Base-by-base conservation (phyloP, 2,329 filamentous ascomycete species). In the Hymenotorrendiella dingleyae region DNA sequence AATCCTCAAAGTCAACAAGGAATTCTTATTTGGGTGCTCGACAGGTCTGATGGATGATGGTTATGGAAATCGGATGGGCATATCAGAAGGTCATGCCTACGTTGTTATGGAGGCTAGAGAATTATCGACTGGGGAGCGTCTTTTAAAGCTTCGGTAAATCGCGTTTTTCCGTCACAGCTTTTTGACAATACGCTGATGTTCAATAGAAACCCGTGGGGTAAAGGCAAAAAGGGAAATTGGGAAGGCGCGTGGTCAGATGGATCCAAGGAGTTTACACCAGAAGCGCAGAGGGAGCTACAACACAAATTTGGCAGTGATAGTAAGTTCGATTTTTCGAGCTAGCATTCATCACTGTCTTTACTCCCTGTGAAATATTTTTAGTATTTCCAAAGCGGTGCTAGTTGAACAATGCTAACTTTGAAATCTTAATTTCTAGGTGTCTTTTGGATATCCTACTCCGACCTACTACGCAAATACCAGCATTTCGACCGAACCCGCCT, bases 1-100 rank as follows among this genome's bases (percentile, higher is more conserved):
- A 59, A 73, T 94, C 29, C 77, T 82, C 61, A 80, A 84, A 49
- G 86, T 89, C 42, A 94, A 94, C 59, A 69, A 87, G 42, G 82
- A 87, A 44, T 94, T 93, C 55, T 53, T 87, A 6, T 86, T 86
- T 54, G 82, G 82, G n/a, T 85, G 81, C 54, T 76, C 72, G 0
- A 78, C 76, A 0, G 82, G 82, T 8, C 66, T 82, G 20, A 71
- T 83, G 42, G 79, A 78, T 32, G 71, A 72, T 23, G 79, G 79
- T 2, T 81, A 79, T 43, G 79, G 80, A 3, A 65, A 74, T 38
- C 69, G 80, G 22, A 70, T 73, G 47, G 76, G 77, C 2, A 80
- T 80, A 37, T 66, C 69, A 3, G 76, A 79, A 52, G 68, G 68
- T 1, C 77, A 80, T 43, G 76, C 77, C 2, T 80, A 80, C 54